Percentiles rank a stretch among this genome's conserved stretches.
These are phyloP conservation scores for Coniochaeta sp. DNA, from an alignment of 2,329 filamentous ascomycete species.

Conservation along the genomic window DNA sequence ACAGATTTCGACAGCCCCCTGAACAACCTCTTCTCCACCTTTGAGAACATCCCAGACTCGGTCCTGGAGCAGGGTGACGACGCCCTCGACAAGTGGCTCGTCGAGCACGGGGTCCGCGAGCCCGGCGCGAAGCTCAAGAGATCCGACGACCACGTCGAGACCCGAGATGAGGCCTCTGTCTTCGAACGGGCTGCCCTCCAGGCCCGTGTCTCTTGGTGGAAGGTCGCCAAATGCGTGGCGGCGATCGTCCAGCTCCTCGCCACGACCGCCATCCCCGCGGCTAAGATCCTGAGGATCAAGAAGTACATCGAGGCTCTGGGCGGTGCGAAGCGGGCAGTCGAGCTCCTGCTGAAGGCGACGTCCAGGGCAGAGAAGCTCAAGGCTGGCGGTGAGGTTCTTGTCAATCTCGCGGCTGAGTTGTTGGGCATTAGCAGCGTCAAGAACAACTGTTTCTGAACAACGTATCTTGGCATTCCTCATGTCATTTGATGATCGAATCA, in stretches of 20 bases:
- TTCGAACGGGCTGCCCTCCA: constrained; percentile 4
- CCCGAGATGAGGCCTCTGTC: constrained; percentile 1
- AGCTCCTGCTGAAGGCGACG: constrained; percentile 14
- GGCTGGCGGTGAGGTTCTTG: constrained; percentile 13
- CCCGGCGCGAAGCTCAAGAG: constrained; percentile 3
- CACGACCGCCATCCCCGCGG: constrained; percentile 13
- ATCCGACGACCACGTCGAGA: neutral
- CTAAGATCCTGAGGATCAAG: constrained; percentile 17
- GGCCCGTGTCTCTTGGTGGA: constrained; percentile 11
- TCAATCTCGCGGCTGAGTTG: constrained; percentile 11
- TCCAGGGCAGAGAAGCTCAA: constrained; percentile 12
- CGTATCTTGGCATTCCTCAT: too few relatives aligned
- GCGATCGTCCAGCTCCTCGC: constrained; percentile 12
- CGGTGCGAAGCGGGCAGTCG: constrained; percentile 13
- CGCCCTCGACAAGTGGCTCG: constrained; percentile 13
- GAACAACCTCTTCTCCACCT: constrained; percentile 15
- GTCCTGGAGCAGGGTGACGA: constrained; percentile 14
- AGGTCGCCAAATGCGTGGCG: constrained; percentile 15
- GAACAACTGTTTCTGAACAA: constrained; percentile 13
- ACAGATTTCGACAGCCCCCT: constrained; percentile 8
- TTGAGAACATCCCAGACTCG: constrained; percentile 15
- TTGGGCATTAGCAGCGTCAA: constrained; percentile 13
- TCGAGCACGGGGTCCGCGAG: constrained; percentile 11
- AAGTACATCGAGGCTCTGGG: constrained; percentile 17
- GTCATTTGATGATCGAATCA: too few relatives aligned